Evolutionary conservation across 805 yeast genomes (phyloP), one percentile per base, ranked within the genome.

Genomic region (Lipomyces starkeyi): DNA sequence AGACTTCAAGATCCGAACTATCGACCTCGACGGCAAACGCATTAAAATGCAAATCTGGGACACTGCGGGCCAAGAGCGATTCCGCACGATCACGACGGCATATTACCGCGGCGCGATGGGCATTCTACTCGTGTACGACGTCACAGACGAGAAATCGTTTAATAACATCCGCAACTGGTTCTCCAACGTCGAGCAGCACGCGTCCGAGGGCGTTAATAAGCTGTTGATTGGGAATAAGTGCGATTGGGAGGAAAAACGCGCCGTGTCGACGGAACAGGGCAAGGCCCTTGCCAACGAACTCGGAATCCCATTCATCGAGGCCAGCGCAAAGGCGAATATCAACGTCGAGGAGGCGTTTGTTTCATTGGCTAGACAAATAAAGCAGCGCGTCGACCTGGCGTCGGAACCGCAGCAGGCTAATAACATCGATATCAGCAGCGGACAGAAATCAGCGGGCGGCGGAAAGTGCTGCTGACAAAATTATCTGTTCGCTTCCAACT

Each of bases 51-150:
- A 95, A 80, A 91, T 94, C 57, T 94, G 99, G 99, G 99, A 94
- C 79, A 94, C 99, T 67, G 99, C 99, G 22, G 99, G 99, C 62
- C 99, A 94, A 83, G 99, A 94, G 81, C 85, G 98, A 74, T 94
- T 94, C 83, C 89, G 97, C 84, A 95, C 98, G 61, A 95, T 94
- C 82, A 94, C 99, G 20, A 92, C 98, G 2, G 94, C 98, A 17
- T 95, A 95, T 82, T 95, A 95, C 84, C 90, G 99, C 82, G 98
- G 98, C 61, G 98, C 98, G 20, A 97, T 95, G 83, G 99, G 99
- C 71, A 94, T 95, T 78, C 89, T 95, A 76, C 90, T 95, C 73
- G 98, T 94, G 60, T 95, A 95, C 80, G 99, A 95, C 78, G 98
- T 95, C 61, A 93, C 98, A 62, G 98, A 95, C 90, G 94, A 93